phyloP scores from a whole-genome alignment of 176 grass and related monocot genomes.

The Dactylis glomerata region DNA sequence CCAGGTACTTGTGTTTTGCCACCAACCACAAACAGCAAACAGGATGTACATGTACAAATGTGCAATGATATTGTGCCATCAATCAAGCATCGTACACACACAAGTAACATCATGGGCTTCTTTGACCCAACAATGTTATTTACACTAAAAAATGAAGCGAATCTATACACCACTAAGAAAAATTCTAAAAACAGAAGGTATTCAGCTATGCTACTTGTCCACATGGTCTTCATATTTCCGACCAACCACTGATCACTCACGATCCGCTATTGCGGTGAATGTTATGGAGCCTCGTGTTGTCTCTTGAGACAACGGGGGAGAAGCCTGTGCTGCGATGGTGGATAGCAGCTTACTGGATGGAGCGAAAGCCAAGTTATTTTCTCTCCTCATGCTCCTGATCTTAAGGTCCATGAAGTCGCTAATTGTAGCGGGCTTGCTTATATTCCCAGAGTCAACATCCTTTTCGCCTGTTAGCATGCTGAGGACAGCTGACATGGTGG shows the following conservation, averaged over 20 bases:
- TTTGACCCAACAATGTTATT: conserved; percentile 28
- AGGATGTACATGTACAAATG: not conserved
- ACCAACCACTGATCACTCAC: conserved; percentile 21
- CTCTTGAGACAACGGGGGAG: conserved; percentile 45
- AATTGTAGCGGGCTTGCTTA: conserved; percentile 66
- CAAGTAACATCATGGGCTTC: not conserved
- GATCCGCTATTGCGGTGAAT: conserved; percentile 43
- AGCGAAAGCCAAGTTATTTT: conserved; percentile 19
- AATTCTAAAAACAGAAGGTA: not conserved
- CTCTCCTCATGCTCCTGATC: conserved; percentile 53
- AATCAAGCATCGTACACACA: conserved; percentile 19
- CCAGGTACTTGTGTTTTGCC: not conserved
- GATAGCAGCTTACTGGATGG: conserved; percentile 29
- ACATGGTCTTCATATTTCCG: not conserved
- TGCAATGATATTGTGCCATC: conserved; percentile 4
- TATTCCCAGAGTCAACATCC: conserved; percentile 41
- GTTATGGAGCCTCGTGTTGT: conserved; percentile 54
- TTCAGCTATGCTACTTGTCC: conserved; percentile 14
- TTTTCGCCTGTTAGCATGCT: conserved; percentile 54
- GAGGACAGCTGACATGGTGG: conserved; percentile 50
- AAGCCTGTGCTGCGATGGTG: conserved; percentile 33
- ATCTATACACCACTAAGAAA: conserved; percentile 26
- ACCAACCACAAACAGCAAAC: not conserved
- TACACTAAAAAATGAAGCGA: conserved; percentile 21
- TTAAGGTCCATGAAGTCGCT: conserved; percentile 83